Percentiles rank a stretch among this genome's conserved stretches.
phyloP scores from a whole-genome alignment of 768 basidiomycete species.

The Lactarius tabidus region DNA sequence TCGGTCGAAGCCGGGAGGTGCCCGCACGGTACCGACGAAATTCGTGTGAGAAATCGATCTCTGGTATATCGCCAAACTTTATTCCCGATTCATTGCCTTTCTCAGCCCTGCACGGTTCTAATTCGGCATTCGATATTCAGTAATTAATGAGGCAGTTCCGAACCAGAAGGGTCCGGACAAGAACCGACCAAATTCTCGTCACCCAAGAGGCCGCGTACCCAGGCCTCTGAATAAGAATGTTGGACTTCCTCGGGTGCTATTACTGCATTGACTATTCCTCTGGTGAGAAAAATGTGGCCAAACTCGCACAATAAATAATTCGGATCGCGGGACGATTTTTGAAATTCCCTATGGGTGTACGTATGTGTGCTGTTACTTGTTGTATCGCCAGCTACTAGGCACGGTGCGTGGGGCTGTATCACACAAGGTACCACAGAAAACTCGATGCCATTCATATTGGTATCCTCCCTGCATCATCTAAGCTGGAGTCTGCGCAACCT shows the following conservation, averaged over 20 bases:
- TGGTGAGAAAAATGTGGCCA: background rate
- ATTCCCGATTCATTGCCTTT: slow-evolving; percentile 22
- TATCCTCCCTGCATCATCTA: background rate
- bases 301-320: background rate
- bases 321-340: slow-evolving; percentile 1
- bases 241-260: slow-evolving; percentile 3
- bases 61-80: background rate
- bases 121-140: slow-evolving; percentile 7
- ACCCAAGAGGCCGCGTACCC: slow-evolving; percentile 8
- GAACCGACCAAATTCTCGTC: slow-evolving; percentile 4
- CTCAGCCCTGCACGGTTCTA: slow-evolving; percentile 2
- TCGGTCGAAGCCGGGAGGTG: background rate
- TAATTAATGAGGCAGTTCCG: slow-evolving; percentile 2
- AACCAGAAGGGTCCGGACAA: slow-evolving; percentile 12
- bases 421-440: too few relatives aligned
- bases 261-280: background rate
- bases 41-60: background rate
- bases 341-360: slow-evolving; percentile 1
- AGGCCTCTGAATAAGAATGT: slow-evolving; percentile 3
- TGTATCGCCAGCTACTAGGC: slow-evolving; percentile 6
- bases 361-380: slow-evolving; percentile 4
- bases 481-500: background rate
- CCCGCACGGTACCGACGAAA: background rate
- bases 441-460: background rate
- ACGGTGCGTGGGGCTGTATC: background rate